Percentiles rank a stretch among this genome's conserved stretches.
Conservation (phyloP, 2,329 filamentous ascomycete genomes). For the Alternaria brassicicola region DNA sequence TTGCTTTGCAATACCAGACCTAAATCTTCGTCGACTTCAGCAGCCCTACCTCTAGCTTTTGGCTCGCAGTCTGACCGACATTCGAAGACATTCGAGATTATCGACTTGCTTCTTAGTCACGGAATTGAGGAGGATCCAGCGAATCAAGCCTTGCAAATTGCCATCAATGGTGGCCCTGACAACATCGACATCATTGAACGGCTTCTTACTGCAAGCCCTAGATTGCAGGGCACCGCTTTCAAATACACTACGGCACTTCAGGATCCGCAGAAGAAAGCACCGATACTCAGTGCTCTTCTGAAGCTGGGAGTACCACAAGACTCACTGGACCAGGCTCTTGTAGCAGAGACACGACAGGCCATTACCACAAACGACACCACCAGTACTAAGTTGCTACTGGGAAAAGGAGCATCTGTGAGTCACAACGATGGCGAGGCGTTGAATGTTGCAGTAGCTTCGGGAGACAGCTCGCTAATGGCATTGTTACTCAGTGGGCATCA, state of each 20-base stretch:
- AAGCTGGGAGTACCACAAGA: slow-evolving; percentile 38
- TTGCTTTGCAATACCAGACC: slow-evolving; percentile 34
- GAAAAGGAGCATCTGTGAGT: slow-evolving; percentile 52
- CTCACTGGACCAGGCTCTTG: slow-evolving; percentile 36
- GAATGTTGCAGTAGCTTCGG: slow-evolving; percentile 60
- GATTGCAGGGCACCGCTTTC: slow-evolving; percentile 36
- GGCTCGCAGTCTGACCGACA: slow-evolving; percentile 30
- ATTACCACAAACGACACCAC: slow-evolving; percentile 29
- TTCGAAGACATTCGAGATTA: slow-evolving; percentile 29
- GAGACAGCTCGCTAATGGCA: slow-evolving; percentile 57
- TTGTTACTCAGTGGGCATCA: slow-evolving; percentile 55
- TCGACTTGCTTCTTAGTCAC: slow-evolving; percentile 36
- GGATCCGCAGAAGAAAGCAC: slow-evolving; percentile 30
- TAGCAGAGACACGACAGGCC: slow-evolving; percentile 31
- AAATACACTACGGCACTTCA: slow-evolving; percentile 31
- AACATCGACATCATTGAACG: slow-evolving; percentile 44
- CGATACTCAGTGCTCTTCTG: slow-evolving; percentile 34
- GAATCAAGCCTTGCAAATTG: slow-evolving; percentile 30
- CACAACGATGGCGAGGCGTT: slow-evolving; percentile 62
- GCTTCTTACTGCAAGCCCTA: slow-evolving; percentile 31
- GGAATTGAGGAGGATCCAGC: slow-evolving; percentile 33
- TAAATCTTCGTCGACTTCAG: slow-evolving; percentile 26
- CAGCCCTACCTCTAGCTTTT: slow-evolving; percentile 40
- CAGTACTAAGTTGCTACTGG: slow-evolving; percentile 36
- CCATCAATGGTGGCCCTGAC: slow-evolving; percentile 35